Evolutionary conservation across 441 rosid species (phyloP).

Genomic region (Aquilaria agallochum): DNA sequence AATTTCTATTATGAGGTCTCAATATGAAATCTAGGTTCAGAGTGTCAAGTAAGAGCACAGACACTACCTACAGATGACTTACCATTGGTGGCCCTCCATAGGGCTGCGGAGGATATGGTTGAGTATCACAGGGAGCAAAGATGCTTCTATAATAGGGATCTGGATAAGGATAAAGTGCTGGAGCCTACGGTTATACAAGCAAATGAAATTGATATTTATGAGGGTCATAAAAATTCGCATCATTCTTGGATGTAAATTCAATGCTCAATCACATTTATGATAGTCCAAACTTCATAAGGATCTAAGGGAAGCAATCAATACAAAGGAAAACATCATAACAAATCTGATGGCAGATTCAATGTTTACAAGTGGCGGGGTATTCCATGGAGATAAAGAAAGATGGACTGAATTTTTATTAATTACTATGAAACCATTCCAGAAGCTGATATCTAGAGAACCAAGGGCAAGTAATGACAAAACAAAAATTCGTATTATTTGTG

Average conservation of each 20-base stretch:
- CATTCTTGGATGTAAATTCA: not conserved
- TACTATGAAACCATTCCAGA: slow-evolving; percentile 8
- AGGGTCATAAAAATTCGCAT: too few relatives aligned
- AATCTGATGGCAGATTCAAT: too few relatives aligned
- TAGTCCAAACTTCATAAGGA: too few relatives aligned
- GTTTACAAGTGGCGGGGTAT: too few relatives aligned
- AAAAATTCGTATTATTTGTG: not conserved
- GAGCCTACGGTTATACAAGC: slow-evolving; percentile 51
- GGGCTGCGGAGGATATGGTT: slow-evolving; percentile 70
- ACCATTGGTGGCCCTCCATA: slow-evolving; percentile 80
- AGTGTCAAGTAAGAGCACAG: not conserved
- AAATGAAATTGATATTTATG: slow-evolving; percentile 8
- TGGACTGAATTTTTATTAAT: not conserved
- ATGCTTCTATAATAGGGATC: slow-evolving; percentile 94
- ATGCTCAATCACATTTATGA: not conserved
- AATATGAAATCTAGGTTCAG: too few relatives aligned
- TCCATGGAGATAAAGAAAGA: not conserved
- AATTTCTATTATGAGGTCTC: not conserved
- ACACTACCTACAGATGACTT: slow-evolving; percentile 11
- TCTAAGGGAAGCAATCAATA: too few relatives aligned
- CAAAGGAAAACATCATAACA: too few relatives aligned
- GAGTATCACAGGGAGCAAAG: slow-evolving; percentile 78
- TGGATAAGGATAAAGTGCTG: slow-evolving; percentile 76
- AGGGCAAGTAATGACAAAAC: not conserved
- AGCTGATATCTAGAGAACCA: not conserved